Percentiles rank a stretch among this genome's conserved stretches.
Evolutionary conservation across 148 eudicot species (phyloP).

Genomic region (Talinum fruticosum): DNA sequence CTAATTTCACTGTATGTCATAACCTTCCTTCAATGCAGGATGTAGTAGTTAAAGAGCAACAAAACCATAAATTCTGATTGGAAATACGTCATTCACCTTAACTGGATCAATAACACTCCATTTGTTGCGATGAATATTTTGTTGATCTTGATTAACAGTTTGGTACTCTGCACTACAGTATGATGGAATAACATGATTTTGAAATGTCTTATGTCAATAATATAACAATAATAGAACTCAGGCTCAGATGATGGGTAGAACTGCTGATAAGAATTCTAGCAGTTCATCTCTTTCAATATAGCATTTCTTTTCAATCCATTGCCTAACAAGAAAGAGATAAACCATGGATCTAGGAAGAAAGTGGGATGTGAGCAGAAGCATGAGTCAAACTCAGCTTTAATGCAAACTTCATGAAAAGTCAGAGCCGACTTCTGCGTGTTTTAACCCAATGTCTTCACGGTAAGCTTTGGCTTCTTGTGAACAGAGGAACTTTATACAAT

Average conservation of each 20-base stretch:
- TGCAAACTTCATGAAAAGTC: too few species aligned
- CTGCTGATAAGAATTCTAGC: neutral
- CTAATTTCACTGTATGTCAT: too few species aligned
- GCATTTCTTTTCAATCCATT: neutral
- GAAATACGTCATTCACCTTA: neutral
- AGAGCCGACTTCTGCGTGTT: neutral
- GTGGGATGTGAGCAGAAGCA: neutral
- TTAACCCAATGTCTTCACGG: neutral
- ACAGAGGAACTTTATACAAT: neutral
- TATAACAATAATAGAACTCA: neutral
- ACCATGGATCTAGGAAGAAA: neutral
- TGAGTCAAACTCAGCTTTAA: neutral
- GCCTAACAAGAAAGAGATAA: neutral
- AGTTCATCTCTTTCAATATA: neutral
- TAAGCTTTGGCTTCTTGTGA: neutral
- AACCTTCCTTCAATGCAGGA: neutral
- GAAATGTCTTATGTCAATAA: neutral
- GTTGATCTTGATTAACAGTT: neutral
- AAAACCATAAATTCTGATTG: neutral
- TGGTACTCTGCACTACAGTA: neutral
- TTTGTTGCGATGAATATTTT: neutral
- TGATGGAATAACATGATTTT: neutral
- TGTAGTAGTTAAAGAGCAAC: neutral
- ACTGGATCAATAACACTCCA: neutral
- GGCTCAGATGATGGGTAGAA: neutral